Base-by-base conservation (phyloP, 2,329 filamentous ascomycete species). In the Alternaria incomplexa region DNA sequence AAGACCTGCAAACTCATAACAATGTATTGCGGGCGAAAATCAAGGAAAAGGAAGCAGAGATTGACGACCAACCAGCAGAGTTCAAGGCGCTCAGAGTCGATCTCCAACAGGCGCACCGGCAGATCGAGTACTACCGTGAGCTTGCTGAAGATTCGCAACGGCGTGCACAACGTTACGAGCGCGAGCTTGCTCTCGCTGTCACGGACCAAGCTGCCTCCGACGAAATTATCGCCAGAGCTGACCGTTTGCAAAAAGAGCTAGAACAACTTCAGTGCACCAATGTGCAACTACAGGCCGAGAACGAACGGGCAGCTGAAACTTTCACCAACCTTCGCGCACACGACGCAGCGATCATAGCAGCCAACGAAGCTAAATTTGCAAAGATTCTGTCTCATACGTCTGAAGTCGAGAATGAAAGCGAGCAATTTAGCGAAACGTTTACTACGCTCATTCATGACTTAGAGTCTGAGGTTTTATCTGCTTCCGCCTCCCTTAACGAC, bases 61-160 rank as follows among this genome's bases (percentile, higher is more conserved):
- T 70, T 9, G 56, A 66, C 23, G 46, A 71, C 23, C 53, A 67
- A 26, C 67, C 68, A 2, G 64, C 51, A 2, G 67, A 71, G 3
- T 63, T 68, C 51, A 56, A 67, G 40, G 45, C 54, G 48, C 53
- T 68, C 12, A 45, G 63, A 46, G 53, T 70, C n/a, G 71, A 73
- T 26, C 61, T 73, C 10, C 62, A 65, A 20, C 69, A 69, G 23
- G 63, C 66, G 7, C 52, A 56, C 9, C 66, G 50, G 32, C 59
- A 57, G 7, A 58, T 69, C 20, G 54, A 61, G 1, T 62, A 63
- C 15, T 63, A 71, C 40, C 66, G 70, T 15, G 40, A 52, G 10
- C 57, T 65, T 25, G 45, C 54, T 2, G 56, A 68, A 6, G 51
- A 66, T 17, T 51, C 64, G 4, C 22, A 17, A 2, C 20, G 62